phyloP scores from a whole-genome alignment of 2,329 filamentous ascomycete genomes.

The Fusarium veterinarium region DNA sequence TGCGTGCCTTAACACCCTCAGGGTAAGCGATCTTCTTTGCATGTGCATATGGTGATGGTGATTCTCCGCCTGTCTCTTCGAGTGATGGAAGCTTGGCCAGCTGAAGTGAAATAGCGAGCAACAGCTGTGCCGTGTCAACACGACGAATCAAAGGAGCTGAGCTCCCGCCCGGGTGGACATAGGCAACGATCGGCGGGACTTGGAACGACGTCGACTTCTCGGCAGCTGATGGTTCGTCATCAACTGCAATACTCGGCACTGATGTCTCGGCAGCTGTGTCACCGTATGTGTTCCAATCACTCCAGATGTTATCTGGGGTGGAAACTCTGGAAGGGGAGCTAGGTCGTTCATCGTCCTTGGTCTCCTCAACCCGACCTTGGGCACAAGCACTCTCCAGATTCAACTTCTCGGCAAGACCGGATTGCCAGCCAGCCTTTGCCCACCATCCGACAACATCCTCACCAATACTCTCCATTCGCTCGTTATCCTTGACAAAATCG shows the following conservation, averaged over 20 bases:
- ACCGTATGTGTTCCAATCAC: neutral
- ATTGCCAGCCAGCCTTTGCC: constrained; percentile 94
- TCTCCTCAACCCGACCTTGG: constrained; percentile 54
- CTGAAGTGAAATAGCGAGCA: constrained; percentile 84
- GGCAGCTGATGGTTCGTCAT: constrained; percentile 5
- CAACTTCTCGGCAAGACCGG: constrained; percentile 81
- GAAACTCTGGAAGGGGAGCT: constrained; percentile 45
- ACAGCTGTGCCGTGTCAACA: constrained; percentile 86
- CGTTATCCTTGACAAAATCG: constrained; percentile 82
- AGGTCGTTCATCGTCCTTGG: constrained; percentile 49
- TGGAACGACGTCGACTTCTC: constrained; percentile 35
- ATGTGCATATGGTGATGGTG: constrained; percentile 80
- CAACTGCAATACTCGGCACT: constrained; percentile 9
- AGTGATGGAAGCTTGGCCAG: constrained; percentile 84
- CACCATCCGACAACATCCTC: constrained; percentile 96
- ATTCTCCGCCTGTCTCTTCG: constrained; percentile 68
- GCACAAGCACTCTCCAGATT: constrained; percentile 72
- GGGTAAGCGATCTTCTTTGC: constrained; percentile 84
- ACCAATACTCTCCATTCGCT: constrained; percentile 85
- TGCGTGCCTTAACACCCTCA: constrained; percentile 81
- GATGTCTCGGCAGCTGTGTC: neutral
- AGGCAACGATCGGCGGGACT: constrained; percentile 82
- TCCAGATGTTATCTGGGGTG: constrained; percentile 33
- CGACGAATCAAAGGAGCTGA: constrained; percentile 78
- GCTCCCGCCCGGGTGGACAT: constrained; percentile 74